A percentile compares a stretch with the other conserved stretches of the same genome.
These are phyloP conservation scores for Botrytis pseudocinerea DNA, from an alignment of 2,329 filamentous ascomycete species.

Conservation along the genomic window DNA sequence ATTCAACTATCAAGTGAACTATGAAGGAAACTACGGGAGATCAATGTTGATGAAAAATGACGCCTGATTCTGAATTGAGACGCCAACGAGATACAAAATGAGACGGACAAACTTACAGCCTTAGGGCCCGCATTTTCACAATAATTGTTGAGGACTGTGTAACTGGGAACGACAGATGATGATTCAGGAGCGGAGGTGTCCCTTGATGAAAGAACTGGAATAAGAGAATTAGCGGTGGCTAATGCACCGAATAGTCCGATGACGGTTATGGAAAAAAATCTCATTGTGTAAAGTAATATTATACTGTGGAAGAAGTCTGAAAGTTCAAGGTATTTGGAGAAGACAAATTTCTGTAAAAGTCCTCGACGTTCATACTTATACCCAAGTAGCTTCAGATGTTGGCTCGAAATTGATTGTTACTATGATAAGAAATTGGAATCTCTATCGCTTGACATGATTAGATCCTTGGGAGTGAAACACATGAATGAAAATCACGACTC, in stretches of 20 bases:
- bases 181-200: neutral
- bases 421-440: neutral
- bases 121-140: neutral
- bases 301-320: too few relatives aligned
- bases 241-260: neutral
- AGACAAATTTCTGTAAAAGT: neutral
- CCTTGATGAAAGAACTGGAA: neutral
- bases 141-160: neutral
- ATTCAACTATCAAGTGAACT: neutral
- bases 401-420: neutral
- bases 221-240: neutral
- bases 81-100: neutral
- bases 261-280: neutral
- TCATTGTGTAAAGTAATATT: neutral
- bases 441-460: neutral
- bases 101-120: neutral
- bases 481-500: neutral
- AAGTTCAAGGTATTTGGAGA: neutral
- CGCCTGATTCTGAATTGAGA: accelerated
- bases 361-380: neutral
- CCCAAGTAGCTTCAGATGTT: neutral
- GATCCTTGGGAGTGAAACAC: neutral
- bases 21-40: neutral
- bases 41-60: neutral
- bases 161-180: neutral